These are phyloP conservation scores for Cadophora gregata DNA, from an alignment of 2,329 filamentous ascomycete genomes.

Conservation along the genomic window DNA sequence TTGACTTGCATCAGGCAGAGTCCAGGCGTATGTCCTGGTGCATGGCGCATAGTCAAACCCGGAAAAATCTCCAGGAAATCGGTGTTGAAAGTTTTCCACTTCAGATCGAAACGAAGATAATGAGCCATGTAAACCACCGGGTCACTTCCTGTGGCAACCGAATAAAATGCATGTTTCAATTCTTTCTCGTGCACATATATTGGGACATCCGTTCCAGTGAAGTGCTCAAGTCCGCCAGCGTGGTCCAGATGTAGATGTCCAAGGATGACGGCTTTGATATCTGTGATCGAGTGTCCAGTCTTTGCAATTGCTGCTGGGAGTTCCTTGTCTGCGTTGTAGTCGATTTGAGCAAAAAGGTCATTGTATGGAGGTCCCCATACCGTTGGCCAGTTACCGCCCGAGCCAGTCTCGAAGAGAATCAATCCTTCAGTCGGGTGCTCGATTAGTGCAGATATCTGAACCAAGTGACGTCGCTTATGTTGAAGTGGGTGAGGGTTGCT, in stretches of 20 bases:
- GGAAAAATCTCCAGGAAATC: slow-evolving; percentile 45
- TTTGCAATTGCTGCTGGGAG: slow-evolving; percentile 25
- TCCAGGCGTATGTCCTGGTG: slow-evolving; percentile 29
- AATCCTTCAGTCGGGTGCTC: slow-evolving; percentile 26
- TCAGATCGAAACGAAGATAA: slow-evolving; percentile 47
- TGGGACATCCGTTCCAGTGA: slow-evolving; percentile 47
- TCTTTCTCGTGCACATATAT: slow-evolving; percentile 54
- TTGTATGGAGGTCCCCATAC: slow-evolving; percentile 45
- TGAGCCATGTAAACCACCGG: slow-evolving; percentile 46
- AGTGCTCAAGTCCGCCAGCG: slow-evolving; percentile 52
- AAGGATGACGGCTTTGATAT: slow-evolving; percentile 52
- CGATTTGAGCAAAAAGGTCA: slow-evolving; percentile 47
- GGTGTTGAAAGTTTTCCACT: slow-evolving; percentile 49
- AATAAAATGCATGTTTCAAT: slow-evolving; percentile 51
- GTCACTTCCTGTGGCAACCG: slow-evolving; percentile 48
- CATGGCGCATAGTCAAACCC: slow-evolving; percentile 41
- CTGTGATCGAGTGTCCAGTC: slow-evolving; percentile 47
- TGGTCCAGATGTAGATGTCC: slow-evolving; percentile 54
- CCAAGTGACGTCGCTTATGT: background rate
- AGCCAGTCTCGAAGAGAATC: slow-evolving; percentile 28
- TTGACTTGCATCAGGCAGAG: slow-evolving; percentile 28
- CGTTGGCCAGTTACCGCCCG: slow-evolving; percentile 19
- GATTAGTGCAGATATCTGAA: slow-evolving; percentile 20
- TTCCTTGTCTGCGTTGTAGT: slow-evolving; percentile 42
- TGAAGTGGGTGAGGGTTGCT: background rate